Percentiles rank a stretch among this genome's conserved stretches.
Conservation (phyloP, 2,329 filamentous ascomycete species). For the Geosmithia morbida region DNA sequence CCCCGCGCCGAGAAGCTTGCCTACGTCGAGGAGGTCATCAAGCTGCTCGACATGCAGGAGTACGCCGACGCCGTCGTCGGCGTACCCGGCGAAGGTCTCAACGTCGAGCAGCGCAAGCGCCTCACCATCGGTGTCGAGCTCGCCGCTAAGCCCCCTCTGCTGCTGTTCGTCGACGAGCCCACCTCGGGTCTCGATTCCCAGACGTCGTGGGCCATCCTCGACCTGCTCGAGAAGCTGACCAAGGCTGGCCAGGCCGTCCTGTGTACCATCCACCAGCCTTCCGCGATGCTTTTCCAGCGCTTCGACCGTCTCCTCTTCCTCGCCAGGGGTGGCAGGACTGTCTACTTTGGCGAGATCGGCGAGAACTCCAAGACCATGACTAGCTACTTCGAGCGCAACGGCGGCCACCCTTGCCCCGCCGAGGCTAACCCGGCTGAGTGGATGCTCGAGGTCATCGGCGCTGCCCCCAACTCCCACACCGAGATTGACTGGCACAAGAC, state of each 20-base stretch:
- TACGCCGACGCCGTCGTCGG: constrained; percentile 87
- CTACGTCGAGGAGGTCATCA: constrained; percentile 85
- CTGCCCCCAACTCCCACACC: constrained; percentile 41
- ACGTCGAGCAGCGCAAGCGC: constrained; percentile 57
- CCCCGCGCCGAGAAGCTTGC: constrained; percentile 63
- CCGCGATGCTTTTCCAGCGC: constrained; percentile 83
- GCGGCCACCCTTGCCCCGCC: constrained; percentile 32
- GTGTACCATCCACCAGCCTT: constrained; percentile 98
- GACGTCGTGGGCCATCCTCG: constrained; percentile 84
- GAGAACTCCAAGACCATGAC: constrained; percentile 28
- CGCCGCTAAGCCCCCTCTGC: constrained; percentile 75
- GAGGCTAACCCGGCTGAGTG: constrained; percentile 56
- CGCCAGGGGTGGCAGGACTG: constrained; percentile 58
- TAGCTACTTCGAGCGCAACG: constrained; percentile 45
- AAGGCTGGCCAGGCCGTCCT: constrained; percentile 83
- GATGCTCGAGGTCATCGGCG: constrained; percentile 40
- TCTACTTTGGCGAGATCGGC: constrained; percentile 73
- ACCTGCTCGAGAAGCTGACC: constrained; percentile 78
- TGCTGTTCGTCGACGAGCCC: constrained; percentile 89
- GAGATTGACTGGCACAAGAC: constrained; percentile 43
- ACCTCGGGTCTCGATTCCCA: constrained; percentile 81
- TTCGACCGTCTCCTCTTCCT: constrained; percentile 75
- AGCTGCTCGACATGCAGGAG: constrained; percentile 76
- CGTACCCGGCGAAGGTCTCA: constrained; percentile 75
- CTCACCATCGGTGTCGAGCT: constrained; percentile 94